Base-by-base conservation (phyloP, 805 yeast genomes). In the Zygotorulaspora danielsina region DNA sequence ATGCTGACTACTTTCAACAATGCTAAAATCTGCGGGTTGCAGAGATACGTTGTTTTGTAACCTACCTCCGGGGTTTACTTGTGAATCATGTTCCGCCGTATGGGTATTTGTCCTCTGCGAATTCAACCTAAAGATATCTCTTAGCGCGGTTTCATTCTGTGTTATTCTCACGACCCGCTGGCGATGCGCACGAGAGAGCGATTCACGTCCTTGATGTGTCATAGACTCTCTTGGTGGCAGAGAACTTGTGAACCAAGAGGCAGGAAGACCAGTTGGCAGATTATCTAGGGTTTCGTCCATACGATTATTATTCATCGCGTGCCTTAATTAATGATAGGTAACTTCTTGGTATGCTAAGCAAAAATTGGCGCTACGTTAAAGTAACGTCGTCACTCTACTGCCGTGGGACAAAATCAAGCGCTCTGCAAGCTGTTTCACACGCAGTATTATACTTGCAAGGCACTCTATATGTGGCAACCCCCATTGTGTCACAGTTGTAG, bases 191-290 rank as follows among this genome's bases (percentile, higher is more conserved):
- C 50, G 49, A 28, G 47, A 41, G 4, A 45, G 16, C 32, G 40
- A 32, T 19, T 49, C 53, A 19, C 51, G 39, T 6, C 45, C 48
- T 15, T 45, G 50, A 5, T 36, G 46, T 20, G 41, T 35, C 19
- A 42, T 22, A 5, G 42, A 42, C 21, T 44, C 48, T 20, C 53
- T 47, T 11, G 44, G 35, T 19, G 53, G 53, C 7, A 39, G 38
- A 13, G 44, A 32, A 24, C 38, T 39, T 3, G 55, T 47, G 24
- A 51, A 51, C 53, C 55, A 49, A 31, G 48, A 41, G 8, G 51
- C 55, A 24, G 55, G 53, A 26, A 49, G 44, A 19, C 51, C 51
- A 8, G 44, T 41, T 5, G 43, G 46, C 18, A 36, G 13, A 19
- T 44, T 35, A n/a, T 41, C 40, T n/a, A 34, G 32, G 15, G 31